Conservation (phyloP, 306 rosid genomes). For the Luffa aegyptiaca region DNA sequence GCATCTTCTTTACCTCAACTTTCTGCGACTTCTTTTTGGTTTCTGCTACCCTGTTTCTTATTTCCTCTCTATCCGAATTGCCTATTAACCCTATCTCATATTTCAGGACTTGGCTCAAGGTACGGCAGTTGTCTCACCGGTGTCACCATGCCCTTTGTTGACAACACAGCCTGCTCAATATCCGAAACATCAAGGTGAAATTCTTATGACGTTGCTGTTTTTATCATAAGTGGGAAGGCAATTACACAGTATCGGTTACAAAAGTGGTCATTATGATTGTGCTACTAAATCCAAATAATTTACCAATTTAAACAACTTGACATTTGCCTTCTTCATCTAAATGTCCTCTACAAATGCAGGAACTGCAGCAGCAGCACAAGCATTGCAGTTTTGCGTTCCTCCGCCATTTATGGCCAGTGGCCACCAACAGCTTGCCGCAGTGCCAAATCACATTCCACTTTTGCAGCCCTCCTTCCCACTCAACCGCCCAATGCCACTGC, state of each 20-base stretch:
- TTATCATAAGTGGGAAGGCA: background rate
- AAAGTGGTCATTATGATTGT: background rate
- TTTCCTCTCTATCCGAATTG: background rate
- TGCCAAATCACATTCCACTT: conserved; percentile 49
- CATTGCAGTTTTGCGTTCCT: conserved; percentile 50
- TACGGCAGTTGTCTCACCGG: conserved; percentile 38
- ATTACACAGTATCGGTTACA: background rate
- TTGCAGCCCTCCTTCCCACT: conserved; percentile 47
- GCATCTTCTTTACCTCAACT: background rate
- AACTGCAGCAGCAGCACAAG: conserved; percentile 36
- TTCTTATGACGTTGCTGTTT: background rate
- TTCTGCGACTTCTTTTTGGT: background rate
- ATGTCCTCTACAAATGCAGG: conserved; percentile 29
- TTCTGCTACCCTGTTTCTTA: background rate
- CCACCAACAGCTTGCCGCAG: conserved; percentile 45
- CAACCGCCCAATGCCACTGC: conserved; percentile 36
- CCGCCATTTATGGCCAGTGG: conserved; percentile 35
- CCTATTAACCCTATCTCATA: conserved; percentile 15
- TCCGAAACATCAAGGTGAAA: conserved; percentile 74
- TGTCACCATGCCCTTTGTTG: conserved; percentile 44
- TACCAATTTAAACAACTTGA: background rate
- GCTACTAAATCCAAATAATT: background rate
- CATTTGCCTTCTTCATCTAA: background rate
- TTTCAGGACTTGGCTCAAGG: conserved; percentile 71
- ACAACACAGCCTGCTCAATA: conserved; percentile 48